phyloP scores from a whole-genome alignment of 805 yeast genomes.

The Aciculoconidium aculeatum region DNA sequence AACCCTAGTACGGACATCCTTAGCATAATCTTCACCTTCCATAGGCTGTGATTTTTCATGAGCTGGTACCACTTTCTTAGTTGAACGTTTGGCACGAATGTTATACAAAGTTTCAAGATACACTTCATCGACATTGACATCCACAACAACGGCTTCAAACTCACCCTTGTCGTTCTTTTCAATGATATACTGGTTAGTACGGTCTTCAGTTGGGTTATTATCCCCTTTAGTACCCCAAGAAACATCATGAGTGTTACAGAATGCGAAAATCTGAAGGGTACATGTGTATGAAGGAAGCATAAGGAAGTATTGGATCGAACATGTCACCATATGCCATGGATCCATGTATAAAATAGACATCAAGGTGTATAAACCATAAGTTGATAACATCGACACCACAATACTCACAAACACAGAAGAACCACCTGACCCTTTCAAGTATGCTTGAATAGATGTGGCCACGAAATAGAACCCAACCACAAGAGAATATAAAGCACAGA shows the following conservation, averaged over 20 bases:
- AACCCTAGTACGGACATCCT: conserved; percentile 91
- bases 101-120: conserved; percentile 71
- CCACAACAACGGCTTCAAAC: conserved; percentile 72
- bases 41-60: conserved; percentile 22
- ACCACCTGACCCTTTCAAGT: conserved; percentile 37
- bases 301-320: conserved; percentile 81
- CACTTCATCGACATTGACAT: conserved; percentile 77
- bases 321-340: conserved; percentile 94
- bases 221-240: conserved; percentile 99
- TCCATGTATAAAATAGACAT: conserved; percentile 84
- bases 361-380: conserved; percentile 82
- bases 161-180: conserved; percentile 76
- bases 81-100: conserved; percentile 65
- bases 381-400: conserved; percentile 78
- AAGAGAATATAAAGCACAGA: conserved; percentile 78
- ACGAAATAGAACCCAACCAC: conserved; percentile 81
- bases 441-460: conserved; percentile 40
- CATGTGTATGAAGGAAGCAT: conserved; percentile 90
- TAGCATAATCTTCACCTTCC: conserved; percentile 77
- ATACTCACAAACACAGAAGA: conserved; percentile 61
- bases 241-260: conserved; percentile 96
- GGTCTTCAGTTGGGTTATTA: conserved; percentile 56
- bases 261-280: conserved; percentile 90
- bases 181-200: conserved; percentile 75
- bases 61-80: conserved; percentile 35